Conservation (phyloP, 371 early-diverging fungal species). For the Mortierella sp. region DNA sequence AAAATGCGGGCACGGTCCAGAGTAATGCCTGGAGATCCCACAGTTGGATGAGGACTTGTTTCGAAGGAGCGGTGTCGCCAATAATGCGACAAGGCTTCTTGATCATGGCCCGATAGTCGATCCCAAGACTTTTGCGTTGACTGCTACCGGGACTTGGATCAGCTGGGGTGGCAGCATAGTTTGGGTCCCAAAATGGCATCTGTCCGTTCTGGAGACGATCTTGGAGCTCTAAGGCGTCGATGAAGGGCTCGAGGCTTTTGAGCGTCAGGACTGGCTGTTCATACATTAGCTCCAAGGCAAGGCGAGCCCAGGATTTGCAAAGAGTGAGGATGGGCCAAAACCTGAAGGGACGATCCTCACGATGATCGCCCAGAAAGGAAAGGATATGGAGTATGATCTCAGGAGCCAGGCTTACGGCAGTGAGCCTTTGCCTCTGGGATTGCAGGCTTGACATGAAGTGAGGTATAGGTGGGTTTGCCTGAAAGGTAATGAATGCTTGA, state of each 20-base stretch:
- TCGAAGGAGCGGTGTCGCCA: constrained; percentile 6
- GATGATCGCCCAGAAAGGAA: constrained; percentile 16
- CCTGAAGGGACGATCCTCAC: constrained; percentile 8
- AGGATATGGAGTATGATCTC: constrained; percentile 42
- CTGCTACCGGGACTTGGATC: too few species aligned
- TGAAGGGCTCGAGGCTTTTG: constrained; percentile 6
- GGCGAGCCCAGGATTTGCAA: constrained; percentile 38
- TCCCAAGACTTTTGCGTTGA: constrained; percentile 12
- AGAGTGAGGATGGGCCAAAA: constrained; percentile 39
- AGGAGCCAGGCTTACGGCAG: constrained; percentile 20
- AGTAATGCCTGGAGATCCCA: constrained; percentile 40
- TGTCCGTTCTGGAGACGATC: constrained; percentile 25
- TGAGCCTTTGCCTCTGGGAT: too few species aligned
- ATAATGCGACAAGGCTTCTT: constrained; percentile 48
- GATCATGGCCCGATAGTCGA: constrained; percentile 37
- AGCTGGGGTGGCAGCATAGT: background rate
- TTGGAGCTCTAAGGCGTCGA: constrained; percentile 21
- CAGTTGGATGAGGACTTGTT: constrained; percentile 30
- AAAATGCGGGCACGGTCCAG: constrained; percentile 30
- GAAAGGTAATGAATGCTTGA: too few species aligned
- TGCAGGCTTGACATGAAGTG: too few species aligned
- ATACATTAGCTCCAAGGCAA: constrained; percentile 36
- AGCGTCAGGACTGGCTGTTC: constrained; percentile 28
- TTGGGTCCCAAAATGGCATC: constrained; percentile 27
- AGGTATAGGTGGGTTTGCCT: too few species aligned